phyloP scores from a whole-genome alignment of 306 rosid genomes.

The Acacia confusa region DNA sequence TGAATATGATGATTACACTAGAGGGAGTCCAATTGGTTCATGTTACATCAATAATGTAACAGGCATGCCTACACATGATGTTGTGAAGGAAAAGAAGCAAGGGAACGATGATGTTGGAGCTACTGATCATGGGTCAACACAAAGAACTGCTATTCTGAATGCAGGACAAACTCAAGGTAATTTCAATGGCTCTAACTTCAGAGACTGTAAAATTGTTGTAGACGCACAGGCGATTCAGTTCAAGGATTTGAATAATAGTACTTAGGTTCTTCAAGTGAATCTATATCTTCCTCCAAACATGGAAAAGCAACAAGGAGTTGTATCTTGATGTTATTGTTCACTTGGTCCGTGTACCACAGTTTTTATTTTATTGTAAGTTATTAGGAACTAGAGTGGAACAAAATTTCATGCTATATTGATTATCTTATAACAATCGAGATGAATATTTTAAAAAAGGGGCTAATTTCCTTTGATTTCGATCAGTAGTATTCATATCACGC shows the following conservation, averaged over 20 bases:
- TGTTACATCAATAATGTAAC: not conserved
- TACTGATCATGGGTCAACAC: not conserved
- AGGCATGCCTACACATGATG: not conserved
- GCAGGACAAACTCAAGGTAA: not conserved
- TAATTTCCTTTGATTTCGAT: too few species aligned
- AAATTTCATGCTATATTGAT: too few species aligned
- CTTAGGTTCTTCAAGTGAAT: not conserved
- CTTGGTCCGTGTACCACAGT: not conserved
- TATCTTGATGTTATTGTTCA: not conserved
- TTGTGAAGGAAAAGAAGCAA: not conserved
- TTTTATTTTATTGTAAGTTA: not conserved
- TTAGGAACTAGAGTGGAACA: not conserved
- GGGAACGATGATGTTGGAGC: not conserved
- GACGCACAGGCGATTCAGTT: not conserved
- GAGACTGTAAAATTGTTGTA: not conserved
- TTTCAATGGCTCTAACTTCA: constrained; percentile 1
- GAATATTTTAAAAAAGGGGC: too few species aligned
- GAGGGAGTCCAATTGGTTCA: not conserved
- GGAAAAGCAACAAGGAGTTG: not conserved
- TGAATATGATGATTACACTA: not conserved
- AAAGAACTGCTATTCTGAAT: not conserved
- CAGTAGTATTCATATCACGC: too few species aligned
- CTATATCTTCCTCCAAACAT: not conserved
- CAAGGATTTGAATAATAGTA: not conserved
- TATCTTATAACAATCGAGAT: too few species aligned